Evolutionary conservation across 176 grass and related monocot genomes (phyloP), one percentile per base, ranked within the genome.

Genomic region (Lolium rigidum): DNA sequence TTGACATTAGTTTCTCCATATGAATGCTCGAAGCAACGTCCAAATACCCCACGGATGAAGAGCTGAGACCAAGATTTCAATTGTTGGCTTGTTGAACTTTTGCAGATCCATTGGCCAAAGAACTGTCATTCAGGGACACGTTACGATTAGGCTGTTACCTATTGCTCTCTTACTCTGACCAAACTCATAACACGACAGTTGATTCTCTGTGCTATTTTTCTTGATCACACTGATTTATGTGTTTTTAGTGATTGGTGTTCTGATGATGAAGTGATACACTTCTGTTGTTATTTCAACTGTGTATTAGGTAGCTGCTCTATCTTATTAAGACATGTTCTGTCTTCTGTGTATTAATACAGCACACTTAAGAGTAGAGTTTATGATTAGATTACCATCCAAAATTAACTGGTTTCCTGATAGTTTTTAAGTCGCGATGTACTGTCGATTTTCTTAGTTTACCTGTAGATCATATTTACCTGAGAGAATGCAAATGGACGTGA

Each of bases 11-110:
- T 46, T 57, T 63, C 24, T 78, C 22, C 6, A 10, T 31, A 1
- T 63, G 43, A 52, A 26, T 87, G 46, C 56, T 81, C 74, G 46
- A 87, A 54, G 18, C 20, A 26, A 31, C 35, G 20, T 24, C 62
- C 62, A 78, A 51, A 44, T 18, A 26, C 20, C 20, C 57, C 26
- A 10, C 6, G 26, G 28, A 10, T 44, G 28, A 50, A 37, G 3
- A 73, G 41, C 21, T 39, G 77, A 80, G 22, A 4, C n/a, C 43
- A 54, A 7, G 0, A 48, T 9, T 28, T 16, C 0, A 80, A 48
- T 28, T 0, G 2, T 68, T 85, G 12, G 2, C 56, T 11, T 69
- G 35, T 46, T 25, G 10, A 63, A 18, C 21, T 8, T 77, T 54
- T 61, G 14, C 26, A 81, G 63, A 44, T 79, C 64, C 7, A 17